A percentile compares a stretch with the other conserved stretches of the same genome.
Conservation (phyloP, 768 basidiomycete genomes). For the Lyophyllum semitale region DNA sequence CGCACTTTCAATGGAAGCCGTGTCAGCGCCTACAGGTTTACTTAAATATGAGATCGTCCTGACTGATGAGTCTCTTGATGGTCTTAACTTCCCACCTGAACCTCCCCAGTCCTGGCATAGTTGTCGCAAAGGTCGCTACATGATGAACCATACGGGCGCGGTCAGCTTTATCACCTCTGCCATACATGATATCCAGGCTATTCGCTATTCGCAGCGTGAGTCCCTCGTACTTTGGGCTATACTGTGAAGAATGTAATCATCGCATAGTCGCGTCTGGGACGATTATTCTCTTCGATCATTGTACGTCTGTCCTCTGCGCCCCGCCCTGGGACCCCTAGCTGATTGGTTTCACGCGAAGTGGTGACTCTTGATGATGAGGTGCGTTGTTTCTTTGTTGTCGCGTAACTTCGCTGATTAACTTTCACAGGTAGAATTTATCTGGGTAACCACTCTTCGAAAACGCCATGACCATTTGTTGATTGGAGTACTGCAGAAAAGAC, state of each 20-base stretch:
- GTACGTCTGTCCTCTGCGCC: conserved; percentile 31
- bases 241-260: neutral
- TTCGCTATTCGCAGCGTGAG: conserved; percentile 47
- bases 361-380: conserved; percentile 58
- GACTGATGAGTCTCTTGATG: neutral
- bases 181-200: conserved; percentile 39
- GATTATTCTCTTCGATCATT: conserved; percentile 56
- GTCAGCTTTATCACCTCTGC: conserved; percentile 19
- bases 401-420: conserved; percentile 2
- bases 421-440: conserved; percentile 51
- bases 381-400: conserved; percentile 9
- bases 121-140: neutral
- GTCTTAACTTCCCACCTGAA: conserved; percentile 2
- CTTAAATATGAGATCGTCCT: neutral
- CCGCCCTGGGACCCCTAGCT: neutral
- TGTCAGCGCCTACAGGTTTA: neutral
- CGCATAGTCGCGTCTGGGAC: conserved; percentile 48
- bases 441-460: conserved; percentile 36
- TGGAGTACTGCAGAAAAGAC: conserved; percentile 37
- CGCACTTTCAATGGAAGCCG: neutral
- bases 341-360: conserved; percentile 30
- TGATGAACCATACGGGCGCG: conserved; percentile 8
- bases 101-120: neutral
- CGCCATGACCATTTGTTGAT: neutral
- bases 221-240: neutral